Conservation (phyloP, 106 monocot genomes). For the Allium cepa region DNA sequence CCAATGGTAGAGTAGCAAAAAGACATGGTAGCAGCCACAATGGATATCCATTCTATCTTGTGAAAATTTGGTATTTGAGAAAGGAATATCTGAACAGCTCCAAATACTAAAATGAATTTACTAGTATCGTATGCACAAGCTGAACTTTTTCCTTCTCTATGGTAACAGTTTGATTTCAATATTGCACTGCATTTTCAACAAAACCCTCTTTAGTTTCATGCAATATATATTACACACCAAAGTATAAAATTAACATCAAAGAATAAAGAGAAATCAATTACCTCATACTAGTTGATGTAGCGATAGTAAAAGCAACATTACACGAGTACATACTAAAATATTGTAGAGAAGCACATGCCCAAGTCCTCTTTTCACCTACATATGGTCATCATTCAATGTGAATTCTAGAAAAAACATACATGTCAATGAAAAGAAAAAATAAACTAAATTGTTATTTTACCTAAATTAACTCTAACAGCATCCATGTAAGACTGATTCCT, state of each 20-base stretch:
- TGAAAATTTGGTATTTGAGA: slow-evolving; percentile 80
- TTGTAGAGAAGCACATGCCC: slow-evolving; percentile 51
- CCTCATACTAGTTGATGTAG: slow-evolving; percentile 56
- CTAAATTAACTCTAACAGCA: slow-evolving; percentile 15
- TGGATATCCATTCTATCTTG: slow-evolving; percentile 79
- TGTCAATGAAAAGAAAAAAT: neutral
- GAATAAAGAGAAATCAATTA: slow-evolving; percentile 4
- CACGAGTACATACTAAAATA: slow-evolving; percentile 42
- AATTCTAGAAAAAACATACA: neutral
- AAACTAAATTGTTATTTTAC: neutral
- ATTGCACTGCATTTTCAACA: slow-evolving; percentile 41
- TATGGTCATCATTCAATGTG: no score
- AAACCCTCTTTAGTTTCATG: neutral
- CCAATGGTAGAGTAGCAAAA: slow-evolving; percentile 75
- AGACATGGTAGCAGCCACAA: slow-evolving; percentile 71
- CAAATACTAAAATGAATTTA: slow-evolving; percentile 63
- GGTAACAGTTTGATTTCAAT: slow-evolving; percentile 53
- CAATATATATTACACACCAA: neutral
- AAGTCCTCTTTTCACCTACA: slow-evolving; percentile 43
- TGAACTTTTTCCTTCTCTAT: slow-evolving; percentile 41
- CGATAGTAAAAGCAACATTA: slow-evolving; percentile 47
- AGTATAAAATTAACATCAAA: neutral
- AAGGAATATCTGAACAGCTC: slow-evolving; percentile 46
- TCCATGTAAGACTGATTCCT: slow-evolving; percentile 17
- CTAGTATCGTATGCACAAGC: slow-evolving; percentile 23